Base-by-base conservation (phyloP, 345 rosid genomes). In the Rubroshorea leprosula region DNA sequence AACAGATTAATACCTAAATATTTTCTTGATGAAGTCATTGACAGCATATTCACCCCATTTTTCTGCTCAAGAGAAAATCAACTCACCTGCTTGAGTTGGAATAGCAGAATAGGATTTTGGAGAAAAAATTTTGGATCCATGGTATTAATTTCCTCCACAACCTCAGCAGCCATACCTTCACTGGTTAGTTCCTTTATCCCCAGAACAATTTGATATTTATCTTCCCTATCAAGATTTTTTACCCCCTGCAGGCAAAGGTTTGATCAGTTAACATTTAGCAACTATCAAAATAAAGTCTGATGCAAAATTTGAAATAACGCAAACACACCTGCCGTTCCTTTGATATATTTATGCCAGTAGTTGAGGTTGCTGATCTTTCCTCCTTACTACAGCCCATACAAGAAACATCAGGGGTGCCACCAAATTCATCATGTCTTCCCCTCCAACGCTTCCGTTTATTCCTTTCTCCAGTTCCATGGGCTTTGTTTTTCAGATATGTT, bases 361-460 rank as follows among this genome's bases (percentile, higher is more conserved):
- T 43, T 19, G 53, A 17, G 4, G 58, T 47, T 59, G 72, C 54
- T 61, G 61, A 15, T 52, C 55, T 59, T 52, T 78, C 80, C 63
- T 55, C 73, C 74, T 78, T 75, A 65, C 58, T 57, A 24, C 68
- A 62, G 68, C 71, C 74, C 53, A 52, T 62, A 64, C 53, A 67
- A 66, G 86, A 68, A 59, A 71, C 51, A 61, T 68, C 79, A 62
- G 83, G 62, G 57, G 55, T 24, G 31, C 66, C 68, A 67, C 62
- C 75, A 23, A 76, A 61, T 59, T 88, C 85, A 74, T 80, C 93
- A 65, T 68, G 73, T 57, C 98, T 76, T 63, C 90, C 95, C 72
- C 89, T 81, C 98, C 98, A 92, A 60, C 90, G 77, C 77, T 83
- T 92, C 18, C 94, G 97, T 74, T 86, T 89, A 73, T 77, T 80